phyloP scores from a whole-genome alignment of 805 yeast species.

The Helenozyma baotianmanensis region DNA sequence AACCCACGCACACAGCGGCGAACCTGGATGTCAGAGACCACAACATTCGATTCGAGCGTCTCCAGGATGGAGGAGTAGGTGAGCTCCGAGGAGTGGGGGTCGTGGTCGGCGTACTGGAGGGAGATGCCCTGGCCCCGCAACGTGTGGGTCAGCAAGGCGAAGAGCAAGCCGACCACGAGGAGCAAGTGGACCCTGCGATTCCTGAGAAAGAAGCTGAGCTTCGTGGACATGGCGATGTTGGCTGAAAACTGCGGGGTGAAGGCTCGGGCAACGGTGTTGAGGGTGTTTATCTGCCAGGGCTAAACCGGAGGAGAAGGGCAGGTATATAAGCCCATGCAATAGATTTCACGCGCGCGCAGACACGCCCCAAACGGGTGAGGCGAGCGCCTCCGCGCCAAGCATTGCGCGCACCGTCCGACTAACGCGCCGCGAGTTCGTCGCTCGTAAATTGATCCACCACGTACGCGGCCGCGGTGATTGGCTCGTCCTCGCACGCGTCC shows the following conservation, averaged over 20 bases:
- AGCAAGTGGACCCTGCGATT: slow-evolving; percentile 10
- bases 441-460: too few relatives aligned
- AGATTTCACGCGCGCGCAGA: too few relatives aligned
- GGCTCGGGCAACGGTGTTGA: too few relatives aligned
- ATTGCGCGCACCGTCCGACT: too few relatives aligned
- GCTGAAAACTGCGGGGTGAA: not conserved
- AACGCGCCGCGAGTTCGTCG: too few relatives aligned
- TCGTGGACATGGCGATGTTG: slow-evolving; percentile 1
- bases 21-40: slow-evolving; percentile 13
- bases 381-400: too few relatives aligned
- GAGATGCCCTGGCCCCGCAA: slow-evolving; percentile 6
- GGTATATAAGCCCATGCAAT: too few relatives aligned
- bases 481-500: too few relatives aligned
- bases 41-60: slow-evolving; percentile 5
- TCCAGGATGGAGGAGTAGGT: slow-evolving; percentile 9
- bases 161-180: slow-evolving; percentile 5
- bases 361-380: too few relatives aligned
- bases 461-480: too few relatives aligned
- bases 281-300: too few relatives aligned
- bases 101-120: slow-evolving; percentile 1
- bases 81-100: slow-evolving; percentile 2
- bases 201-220: slow-evolving; percentile 5
- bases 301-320: too few relatives aligned
- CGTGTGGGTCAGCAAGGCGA: slow-evolving; percentile 6
- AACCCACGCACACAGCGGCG: slow-evolving; percentile 14